Base-by-base conservation (phyloP, 2,329 filamentous ascomycete species). In the Clonostachys rosea region DNA sequence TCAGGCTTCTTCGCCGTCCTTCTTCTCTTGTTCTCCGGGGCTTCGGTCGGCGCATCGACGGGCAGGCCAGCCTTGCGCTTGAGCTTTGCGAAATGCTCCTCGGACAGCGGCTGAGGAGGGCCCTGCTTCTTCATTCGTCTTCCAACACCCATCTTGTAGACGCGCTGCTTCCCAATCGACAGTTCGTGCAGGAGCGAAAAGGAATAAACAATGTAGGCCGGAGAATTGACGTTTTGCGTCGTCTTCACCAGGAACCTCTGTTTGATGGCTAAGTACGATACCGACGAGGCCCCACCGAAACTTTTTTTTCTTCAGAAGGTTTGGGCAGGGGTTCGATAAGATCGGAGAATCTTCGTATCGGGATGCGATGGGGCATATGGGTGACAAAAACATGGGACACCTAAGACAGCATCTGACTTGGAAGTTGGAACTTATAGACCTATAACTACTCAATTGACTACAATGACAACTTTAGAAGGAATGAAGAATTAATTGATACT, bases 51-150 rank as follows among this genome's bases (percentile, higher is more conserved):
- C 46, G 77, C 72, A 59, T 82, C 74, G 54, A 83, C 84, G 39
- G 83, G 82, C 57, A 88, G 75, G 51, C 80, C 83, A 50, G 83
- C 83, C 75, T 97, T 97, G 65, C 91, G 83, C 80, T 97, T 96
- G 51, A 86, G 67, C 62, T 85, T 90, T 44, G 84, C 84, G 59
- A 86, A 84, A 60, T 87, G 82, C 54, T 83, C 81, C 63, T 96
- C 89, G 54, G 94, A 89, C 55, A 96, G 79, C 54, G 87, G 78
- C 60, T 87, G 81, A 46, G 94, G 94, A 54, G 86, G 78, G 47
- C 91, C 92, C 79, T 97, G 94, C 73, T 96, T 96, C 68, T 91
- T 89, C 86, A 96, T 95, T 60, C 91, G 89, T 65, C 91, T 87
- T 66, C 91, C 89, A 52, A 84, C 81, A 75, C 90, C 91, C 91